A percentile compares a stretch with the other conserved stretches of the same genome.
Evolutionary conservation across 1,139 yeast genomes (phyloP).

Genomic region (Dujonia santamariae): DNA sequence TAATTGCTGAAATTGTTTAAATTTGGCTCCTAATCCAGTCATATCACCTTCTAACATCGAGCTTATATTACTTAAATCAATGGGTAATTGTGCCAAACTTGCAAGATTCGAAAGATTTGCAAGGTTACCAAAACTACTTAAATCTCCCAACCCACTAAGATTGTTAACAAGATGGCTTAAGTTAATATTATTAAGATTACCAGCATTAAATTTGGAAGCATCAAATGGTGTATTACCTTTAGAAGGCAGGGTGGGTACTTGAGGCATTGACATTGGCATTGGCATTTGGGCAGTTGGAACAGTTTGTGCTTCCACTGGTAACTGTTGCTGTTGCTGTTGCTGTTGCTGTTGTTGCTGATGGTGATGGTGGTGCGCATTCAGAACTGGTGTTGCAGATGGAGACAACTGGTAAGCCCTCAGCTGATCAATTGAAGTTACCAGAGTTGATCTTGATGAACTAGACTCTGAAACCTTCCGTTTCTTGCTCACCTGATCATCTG

Average conservation of each 20-base stretch:
- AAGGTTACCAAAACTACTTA: constrained; percentile 31
- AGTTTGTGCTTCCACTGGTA: constrained; percentile 5
- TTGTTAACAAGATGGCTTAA: constrained; percentile 45
- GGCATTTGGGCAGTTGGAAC: constrained; percentile 7
- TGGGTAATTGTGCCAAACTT: constrained; percentile 43
- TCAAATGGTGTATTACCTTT: constrained; percentile 9
- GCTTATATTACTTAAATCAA: constrained; percentile 38
- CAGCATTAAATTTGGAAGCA: constrained; percentile 31
- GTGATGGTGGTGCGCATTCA: not conserved
- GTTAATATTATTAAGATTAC: constrained; percentile 44
- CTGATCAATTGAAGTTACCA: constrained; percentile 1
- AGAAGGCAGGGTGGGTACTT: constrained; percentile 4
- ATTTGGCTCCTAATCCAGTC: constrained; percentile 6
- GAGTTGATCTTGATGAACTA: not conserved
- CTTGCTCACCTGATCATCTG: not conserved
- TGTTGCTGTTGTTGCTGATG: constrained; percentile 10
- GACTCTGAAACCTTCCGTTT: constrained; percentile 2
- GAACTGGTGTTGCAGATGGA: not conserved
- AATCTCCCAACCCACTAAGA: constrained; percentile 35
- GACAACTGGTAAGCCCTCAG: not conserved
- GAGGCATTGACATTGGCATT: not conserved
- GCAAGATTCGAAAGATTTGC: constrained; percentile 43
- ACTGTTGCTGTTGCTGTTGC: constrained; percentile 12
- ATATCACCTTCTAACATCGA: constrained; percentile 20
- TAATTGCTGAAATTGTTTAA: constrained; percentile 7